Evolutionary conservation across 108 stramenopile species (phyloP), one percentile per base, ranked within the genome.

Genomic region (Schizochytrium sp.): DNA sequence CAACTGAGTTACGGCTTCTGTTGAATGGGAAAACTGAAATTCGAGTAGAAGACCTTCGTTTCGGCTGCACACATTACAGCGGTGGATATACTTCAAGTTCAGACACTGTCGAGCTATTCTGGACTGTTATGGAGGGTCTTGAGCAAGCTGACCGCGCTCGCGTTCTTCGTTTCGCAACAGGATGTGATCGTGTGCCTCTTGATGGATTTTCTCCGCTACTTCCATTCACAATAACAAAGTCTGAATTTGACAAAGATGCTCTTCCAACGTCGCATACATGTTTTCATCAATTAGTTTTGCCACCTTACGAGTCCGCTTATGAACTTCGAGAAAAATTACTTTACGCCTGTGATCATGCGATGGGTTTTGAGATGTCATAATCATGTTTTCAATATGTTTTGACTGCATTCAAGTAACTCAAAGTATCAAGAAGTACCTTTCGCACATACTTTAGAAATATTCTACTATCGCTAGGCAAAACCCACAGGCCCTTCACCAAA

Each of bases 281-380:
- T 55, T 83, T 83, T 42, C 47, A 83, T 28, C 76, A 83, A 53
- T 53, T 83, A 5, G 76, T 83, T n/a, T 42, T 83, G 76, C 76
- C 76, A 15, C 76, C 76, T 10, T 83, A 83, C 47, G 76, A 83
- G 53, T 55, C 50, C 15, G 76, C 19, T 3, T 40, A 49, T 10
- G 76, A 83, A 28, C 50, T 83, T 40, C 76, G 76, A n/a, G 53
- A 55, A 0, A 83, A 83, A 40, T 40, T 83, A 8, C 47, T 83
- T 38, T 55, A 55, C 13, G 76, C 76, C 53, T 83, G 76, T 53
- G 76, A 83, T 38, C 76, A 83, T 83, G 76, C 50, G 15, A 28
- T 83, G 28, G 53, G 76, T 53, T 83, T 83, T 83, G 76, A 83
- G 28, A 60, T 60, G 59, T 19, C 19, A 17, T 60, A 60, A 60